phyloP scores from a whole-genome alignment of 805 yeast genomes.

The Wickerhamomyces mucosus region DNA sequence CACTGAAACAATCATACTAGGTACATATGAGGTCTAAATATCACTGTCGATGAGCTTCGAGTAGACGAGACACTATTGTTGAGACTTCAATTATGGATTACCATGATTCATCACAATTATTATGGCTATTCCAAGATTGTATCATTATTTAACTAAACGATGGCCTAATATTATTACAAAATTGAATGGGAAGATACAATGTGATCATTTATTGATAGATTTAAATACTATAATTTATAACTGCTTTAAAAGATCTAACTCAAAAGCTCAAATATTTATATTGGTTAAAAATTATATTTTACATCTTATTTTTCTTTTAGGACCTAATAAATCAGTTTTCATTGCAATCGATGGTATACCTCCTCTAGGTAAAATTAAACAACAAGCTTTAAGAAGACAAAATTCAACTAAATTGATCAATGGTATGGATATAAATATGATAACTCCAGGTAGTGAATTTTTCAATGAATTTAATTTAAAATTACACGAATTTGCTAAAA shows the following conservation, averaged over 20 bases:
- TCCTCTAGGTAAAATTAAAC: constrained; percentile 93
- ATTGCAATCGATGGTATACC: constrained; percentile 98
- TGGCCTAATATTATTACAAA: constrained; percentile 6
- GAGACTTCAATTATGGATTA: no score
- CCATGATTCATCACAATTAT: no score
- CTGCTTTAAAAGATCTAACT: constrained; percentile 63
- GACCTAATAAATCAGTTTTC: constrained; percentile 67
- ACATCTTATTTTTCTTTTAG: constrained; percentile 66
- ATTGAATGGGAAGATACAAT: constrained; percentile 32
- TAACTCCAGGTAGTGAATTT: constrained; percentile 93
- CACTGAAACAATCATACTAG: no score
- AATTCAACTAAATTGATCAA: constrained; percentile 71
- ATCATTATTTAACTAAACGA: constrained; percentile 3
- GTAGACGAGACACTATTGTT: no score
- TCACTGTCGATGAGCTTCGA: no score
- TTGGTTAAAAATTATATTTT: constrained; percentile 78
- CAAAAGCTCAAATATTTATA: constrained; percentile 65
- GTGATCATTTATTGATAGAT: constrained; percentile 84
- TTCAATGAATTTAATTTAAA: constrained; percentile 74
- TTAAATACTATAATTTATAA: constrained; percentile 89
- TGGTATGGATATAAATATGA: constrained; percentile 76
- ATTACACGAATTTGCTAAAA: constrained; percentile 62
- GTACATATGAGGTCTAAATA: no score
- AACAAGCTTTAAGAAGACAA: constrained; percentile 85
- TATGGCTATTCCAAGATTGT: constrained; percentile 17